Evolutionary conservation across 257 asterid genomes (phyloP).

Genomic region (Voacanga thouarsii): DNA sequence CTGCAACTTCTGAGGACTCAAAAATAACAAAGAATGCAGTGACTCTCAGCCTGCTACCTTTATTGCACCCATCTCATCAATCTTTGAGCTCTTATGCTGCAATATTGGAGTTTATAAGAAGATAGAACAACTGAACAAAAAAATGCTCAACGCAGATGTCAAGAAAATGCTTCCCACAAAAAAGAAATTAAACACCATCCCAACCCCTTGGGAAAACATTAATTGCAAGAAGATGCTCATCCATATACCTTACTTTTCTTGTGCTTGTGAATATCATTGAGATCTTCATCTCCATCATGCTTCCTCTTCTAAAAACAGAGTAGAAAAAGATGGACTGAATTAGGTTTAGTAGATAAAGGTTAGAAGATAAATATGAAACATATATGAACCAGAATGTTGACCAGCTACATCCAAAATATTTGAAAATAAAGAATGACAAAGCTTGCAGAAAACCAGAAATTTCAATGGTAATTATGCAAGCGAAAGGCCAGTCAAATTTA

Average conservation of each 20-base stretch:
- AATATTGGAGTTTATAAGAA: conserved; percentile 33
- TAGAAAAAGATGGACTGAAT: neutral
- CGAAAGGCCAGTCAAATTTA: neutral
- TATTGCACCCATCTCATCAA: conserved; percentile 86
- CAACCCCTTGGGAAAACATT: neutral
- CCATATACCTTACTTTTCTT: conserved; percentile 67
- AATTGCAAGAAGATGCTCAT: conserved; percentile 3
- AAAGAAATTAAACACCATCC: neutral
- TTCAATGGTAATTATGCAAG: neutral
- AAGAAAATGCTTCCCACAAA: neutral
- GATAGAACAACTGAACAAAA: conserved; percentile 22
- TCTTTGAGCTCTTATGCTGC: conserved; percentile 97
- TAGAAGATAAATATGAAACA: neutral
- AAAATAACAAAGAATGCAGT: conserved; percentile 40
- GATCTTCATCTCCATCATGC: conserved; percentile 57
- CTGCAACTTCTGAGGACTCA: conserved; percentile 53
- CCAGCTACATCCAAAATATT: neutral
- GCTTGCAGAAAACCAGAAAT: neutral
- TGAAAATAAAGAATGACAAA: neutral
- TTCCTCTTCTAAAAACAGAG: conserved; percentile 57
- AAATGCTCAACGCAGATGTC: neutral
- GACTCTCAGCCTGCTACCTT: conserved; percentile 81
- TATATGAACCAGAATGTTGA: neutral
- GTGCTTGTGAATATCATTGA: conserved; percentile 53
- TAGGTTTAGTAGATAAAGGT: neutral